Conservation (phyloP, 179 eudicot species). For the Nepenthes alata region DNA sequence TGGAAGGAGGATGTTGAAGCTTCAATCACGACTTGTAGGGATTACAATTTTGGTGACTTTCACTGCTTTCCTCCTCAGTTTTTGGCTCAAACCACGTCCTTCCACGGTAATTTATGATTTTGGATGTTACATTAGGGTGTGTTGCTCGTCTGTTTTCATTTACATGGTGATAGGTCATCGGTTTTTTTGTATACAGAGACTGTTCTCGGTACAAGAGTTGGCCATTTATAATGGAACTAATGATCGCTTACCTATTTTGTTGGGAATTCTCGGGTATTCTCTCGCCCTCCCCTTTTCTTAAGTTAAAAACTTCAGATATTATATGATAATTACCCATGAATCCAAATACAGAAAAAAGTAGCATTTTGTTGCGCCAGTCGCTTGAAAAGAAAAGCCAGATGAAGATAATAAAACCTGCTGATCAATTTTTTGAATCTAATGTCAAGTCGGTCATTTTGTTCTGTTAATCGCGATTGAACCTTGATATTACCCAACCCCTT, state of each 20-base stretch:
- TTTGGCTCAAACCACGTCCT: constrained; percentile 22
- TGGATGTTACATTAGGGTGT: no score
- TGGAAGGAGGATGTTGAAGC: background rate
- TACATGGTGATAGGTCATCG: background rate
- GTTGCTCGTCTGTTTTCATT: background rate
- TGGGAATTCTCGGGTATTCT: constrained; percentile 48
- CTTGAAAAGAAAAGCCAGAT: no score
- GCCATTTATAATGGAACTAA: constrained; percentile 55
- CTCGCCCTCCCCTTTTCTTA: background rate
- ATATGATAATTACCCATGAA: no score
- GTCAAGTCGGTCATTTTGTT: no score
- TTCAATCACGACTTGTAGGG: constrained; percentile 23
- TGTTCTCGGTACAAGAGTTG: constrained; percentile 34
- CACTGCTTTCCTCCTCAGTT: constrained; percentile 19
- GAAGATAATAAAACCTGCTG: no score
- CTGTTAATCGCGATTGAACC: no score
- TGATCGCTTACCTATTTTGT: constrained; percentile 37
- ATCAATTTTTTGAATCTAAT: no score
- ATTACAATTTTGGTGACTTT: constrained; percentile 36
- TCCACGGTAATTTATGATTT: constrained; percentile 13
- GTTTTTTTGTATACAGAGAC: constrained; percentile 13
- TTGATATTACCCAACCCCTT: no score
- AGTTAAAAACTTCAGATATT: no score
- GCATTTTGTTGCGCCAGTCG: no score
- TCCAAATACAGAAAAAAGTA: no score